phyloP scores from a whole-genome alignment of 768 basidiomycete genomes.

The Peribolospora kevripleyi region DNA sequence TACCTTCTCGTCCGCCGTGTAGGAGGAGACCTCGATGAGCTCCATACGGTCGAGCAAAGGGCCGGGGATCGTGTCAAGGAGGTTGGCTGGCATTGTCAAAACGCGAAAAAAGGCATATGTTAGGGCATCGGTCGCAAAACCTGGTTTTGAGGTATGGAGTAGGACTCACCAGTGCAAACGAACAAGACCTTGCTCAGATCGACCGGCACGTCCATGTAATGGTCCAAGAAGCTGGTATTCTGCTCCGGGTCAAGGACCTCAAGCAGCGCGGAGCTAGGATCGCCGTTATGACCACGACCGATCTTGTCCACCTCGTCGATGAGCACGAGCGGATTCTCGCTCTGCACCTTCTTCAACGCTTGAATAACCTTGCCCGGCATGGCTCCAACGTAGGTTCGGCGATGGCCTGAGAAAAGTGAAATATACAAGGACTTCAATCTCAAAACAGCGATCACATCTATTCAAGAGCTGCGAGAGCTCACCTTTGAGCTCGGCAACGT shows the following conservation, averaged over 20 bases:
- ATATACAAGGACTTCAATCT: too few relatives aligned
- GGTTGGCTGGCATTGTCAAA: constrained; percentile 83
- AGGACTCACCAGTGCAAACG: constrained; percentile 52
- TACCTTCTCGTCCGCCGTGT: constrained; percentile 55
- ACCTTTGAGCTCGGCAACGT: constrained; percentile 97
- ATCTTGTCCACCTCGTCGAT: constrained; percentile 54
- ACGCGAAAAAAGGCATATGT: constrained; percentile 14
- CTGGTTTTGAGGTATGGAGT: constrained; percentile 3
- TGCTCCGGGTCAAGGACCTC: constrained; percentile 79
- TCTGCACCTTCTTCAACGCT: constrained; percentile 63
- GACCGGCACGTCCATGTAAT: constrained; percentile 76
- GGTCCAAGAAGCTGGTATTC: constrained; percentile 36
- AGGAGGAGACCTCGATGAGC: constrained; percentile 50
- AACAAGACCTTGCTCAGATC: constrained; percentile 90
- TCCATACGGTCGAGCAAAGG: constrained; percentile 82
- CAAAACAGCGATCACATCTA: too few relatives aligned
- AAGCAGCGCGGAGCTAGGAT: constrained; percentile 69
- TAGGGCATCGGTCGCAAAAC: constrained; percentile 17
- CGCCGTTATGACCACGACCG: constrained; percentile 56
- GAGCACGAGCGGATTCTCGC: constrained; percentile 55
- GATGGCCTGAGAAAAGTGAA: constrained; percentile 23
- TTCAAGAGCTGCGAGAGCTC: constrained; percentile 29
- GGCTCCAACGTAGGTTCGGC: constrained; percentile 45
- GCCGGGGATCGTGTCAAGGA: constrained; percentile 67
- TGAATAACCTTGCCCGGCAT: constrained; percentile 37